A percentile compares a stretch with the other conserved stretches of the same genome.
Evolutionary conservation across 2,329 filamentous ascomycete species (phyloP).

Genomic region (Sarocladium kiliense): DNA sequence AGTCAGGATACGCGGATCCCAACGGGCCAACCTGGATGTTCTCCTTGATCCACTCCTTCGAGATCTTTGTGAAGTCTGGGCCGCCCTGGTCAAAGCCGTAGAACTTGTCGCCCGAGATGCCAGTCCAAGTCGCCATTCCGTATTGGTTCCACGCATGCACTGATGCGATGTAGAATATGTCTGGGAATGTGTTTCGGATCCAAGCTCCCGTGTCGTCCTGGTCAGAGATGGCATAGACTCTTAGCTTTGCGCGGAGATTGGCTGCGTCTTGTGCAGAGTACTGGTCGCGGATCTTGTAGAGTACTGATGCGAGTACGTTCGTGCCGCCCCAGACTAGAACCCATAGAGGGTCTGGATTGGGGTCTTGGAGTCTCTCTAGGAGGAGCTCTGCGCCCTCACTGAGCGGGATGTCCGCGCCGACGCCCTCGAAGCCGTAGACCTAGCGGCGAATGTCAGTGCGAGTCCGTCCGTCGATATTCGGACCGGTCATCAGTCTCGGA

Average conservation of each 20-base stretch:
- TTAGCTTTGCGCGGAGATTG: constrained; percentile 33
- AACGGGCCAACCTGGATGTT: constrained; percentile 46
- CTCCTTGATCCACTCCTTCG: constrained; percentile 44
- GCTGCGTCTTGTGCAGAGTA: constrained; percentile 26
- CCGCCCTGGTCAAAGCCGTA: constrained; percentile 14
- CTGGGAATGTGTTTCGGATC: constrained; percentile 48
- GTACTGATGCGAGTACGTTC: constrained; percentile 45
- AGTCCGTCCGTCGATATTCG: no score
- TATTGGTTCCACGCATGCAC: constrained; percentile 54
- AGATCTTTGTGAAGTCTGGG: constrained; percentile 41
- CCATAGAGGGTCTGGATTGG: constrained; percentile 38
- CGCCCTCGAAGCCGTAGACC: constrained; percentile 27
- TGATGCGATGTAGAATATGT: constrained; percentile 50
- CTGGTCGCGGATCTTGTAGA: constrained; percentile 17
- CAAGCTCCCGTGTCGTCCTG: constrained; percentile 53
- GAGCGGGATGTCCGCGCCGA: constrained; percentile 23
- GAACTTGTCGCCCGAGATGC: constrained; percentile 40
- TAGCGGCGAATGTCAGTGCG: constrained; percentile 11
- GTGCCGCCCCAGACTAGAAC: constrained; percentile 48
- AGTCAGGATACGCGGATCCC: constrained; percentile 39
- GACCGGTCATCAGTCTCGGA: no score
- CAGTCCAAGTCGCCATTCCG: constrained; percentile 47
- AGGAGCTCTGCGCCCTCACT: constrained; percentile 38
- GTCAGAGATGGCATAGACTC: constrained; percentile 53
- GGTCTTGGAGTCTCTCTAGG: constrained; percentile 19